Percentiles rank a stretch among this genome's conserved stretches.
Conservation (phyloP, 306 rosid genomes). For the Hippophae tibetana region DNA sequence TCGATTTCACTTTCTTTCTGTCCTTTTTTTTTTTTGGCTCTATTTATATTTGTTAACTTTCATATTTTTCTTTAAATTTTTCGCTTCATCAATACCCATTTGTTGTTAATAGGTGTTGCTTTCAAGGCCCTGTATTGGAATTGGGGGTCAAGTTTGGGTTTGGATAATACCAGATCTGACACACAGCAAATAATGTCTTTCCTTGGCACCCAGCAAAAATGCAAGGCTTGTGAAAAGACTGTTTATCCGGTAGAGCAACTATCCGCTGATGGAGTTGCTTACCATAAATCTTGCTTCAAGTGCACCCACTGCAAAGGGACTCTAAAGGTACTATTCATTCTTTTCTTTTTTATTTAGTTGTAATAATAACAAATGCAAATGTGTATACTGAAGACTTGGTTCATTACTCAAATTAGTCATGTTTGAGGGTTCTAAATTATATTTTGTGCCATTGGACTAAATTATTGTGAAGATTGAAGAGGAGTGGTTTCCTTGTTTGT, state of each 20-base stretch:
- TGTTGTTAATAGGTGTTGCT: no score
- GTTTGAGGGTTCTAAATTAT: background rate
- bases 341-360: background rate
- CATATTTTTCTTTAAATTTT: no score
- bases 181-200: constrained; percentile 54
- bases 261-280: constrained; percentile 81
- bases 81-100: no score
- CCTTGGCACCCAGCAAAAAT: constrained; percentile 79
- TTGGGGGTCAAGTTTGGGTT: constrained; percentile 16
- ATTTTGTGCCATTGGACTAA: constrained; percentile 3
- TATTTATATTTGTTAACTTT: no score
- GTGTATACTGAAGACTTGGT: background rate
- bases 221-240: constrained; percentile 93
- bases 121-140: constrained; percentile 1
- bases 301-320: constrained; percentile 98
- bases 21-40: no score
- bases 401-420: background rate
- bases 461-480: background rate
- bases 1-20: no score
- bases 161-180: constrained; percentile 48
- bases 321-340: constrained; percentile 40
- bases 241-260: constrained; percentile 90
- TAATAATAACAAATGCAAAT: background rate
- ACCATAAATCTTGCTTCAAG: constrained; percentile 90
- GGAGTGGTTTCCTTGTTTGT: constrained; percentile 9